Conservation (phyloP, 177 flowering plant species). For the Vitis hybrid region DNA sequence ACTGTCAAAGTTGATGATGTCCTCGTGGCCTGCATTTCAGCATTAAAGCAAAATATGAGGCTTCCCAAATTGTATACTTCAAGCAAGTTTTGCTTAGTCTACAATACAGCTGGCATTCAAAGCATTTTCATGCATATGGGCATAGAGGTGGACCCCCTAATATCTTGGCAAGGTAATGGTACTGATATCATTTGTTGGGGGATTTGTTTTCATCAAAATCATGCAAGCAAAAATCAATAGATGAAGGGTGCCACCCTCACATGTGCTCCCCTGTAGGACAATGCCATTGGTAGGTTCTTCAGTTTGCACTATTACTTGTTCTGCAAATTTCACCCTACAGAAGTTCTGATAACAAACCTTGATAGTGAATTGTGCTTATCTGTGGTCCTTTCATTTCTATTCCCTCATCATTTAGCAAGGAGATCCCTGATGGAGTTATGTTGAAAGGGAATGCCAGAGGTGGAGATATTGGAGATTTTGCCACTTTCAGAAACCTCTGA, state of each 20-base stretch:
- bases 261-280: background rate
- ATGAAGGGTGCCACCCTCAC: background rate
- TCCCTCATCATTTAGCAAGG: conserved; percentile 58
- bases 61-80: background rate
- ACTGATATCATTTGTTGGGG: background rate
- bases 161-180: background rate
- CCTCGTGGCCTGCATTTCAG: conserved; percentile 39
- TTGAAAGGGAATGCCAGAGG: conserved; percentile 62
- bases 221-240: background rate
- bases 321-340: background rate
- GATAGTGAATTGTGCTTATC: conserved; percentile 55
- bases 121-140: background rate
- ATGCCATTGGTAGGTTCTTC: background rate
- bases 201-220: background rate
- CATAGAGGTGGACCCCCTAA: background rate
- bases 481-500: conserved; percentile 72
- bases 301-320: background rate
- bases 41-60: conserved; percentile 12
- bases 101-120: too few relatives aligned
- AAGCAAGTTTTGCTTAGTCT: too few relatives aligned
- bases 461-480: conserved; percentile 87
- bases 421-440: conserved; percentile 66
- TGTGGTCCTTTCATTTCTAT: conserved; percentile 59
- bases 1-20: conserved; percentile 25
- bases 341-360: conserved; percentile 42